Conservation (phyloP, 106 monocot species). For the Ottelia alismoides region DNA sequence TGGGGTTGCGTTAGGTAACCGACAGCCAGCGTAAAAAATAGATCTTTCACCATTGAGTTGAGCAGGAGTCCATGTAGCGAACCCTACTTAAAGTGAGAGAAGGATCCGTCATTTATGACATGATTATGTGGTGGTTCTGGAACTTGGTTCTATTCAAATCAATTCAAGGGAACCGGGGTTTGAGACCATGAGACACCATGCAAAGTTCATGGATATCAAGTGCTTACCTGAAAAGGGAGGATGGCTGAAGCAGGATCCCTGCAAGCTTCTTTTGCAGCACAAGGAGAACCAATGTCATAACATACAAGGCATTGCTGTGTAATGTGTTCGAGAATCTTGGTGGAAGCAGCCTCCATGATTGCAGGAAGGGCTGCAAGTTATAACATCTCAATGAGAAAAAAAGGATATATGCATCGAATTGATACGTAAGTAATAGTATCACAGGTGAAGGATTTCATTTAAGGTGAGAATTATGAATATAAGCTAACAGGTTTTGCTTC, state of each 20-base stretch:
- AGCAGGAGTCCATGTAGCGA: too few species aligned
- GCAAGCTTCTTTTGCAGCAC: constrained; percentile 55
- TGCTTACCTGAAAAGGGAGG: constrained; percentile 83
- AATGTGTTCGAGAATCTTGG: constrained; percentile 63
- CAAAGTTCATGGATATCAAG: not conserved
- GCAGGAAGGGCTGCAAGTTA: constrained; percentile 50
- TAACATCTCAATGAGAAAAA: not conserved
- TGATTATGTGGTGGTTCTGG: too few species aligned
- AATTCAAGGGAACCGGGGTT: too few species aligned
- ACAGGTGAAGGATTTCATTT: not conserved
- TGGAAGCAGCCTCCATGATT: constrained; percentile 49
- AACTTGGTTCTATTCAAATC: too few species aligned
- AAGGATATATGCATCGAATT: not conserved
- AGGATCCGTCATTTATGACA: too few species aligned
- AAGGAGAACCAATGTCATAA: constrained; percentile 75
- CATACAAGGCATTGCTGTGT: constrained; percentile 77
- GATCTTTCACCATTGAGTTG: too few species aligned
- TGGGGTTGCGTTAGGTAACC: too few species aligned
- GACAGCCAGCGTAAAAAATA: too few species aligned
- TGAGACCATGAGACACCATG: too few species aligned
- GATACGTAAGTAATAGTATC: not conserved
- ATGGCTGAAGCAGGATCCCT: constrained; percentile 65
- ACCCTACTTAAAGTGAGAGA: too few species aligned
- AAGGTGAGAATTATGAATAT: not conserved
- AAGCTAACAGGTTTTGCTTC: not conserved